Evolutionary conservation across 768 basidiomycete species (phyloP), one percentile per base, ranked within the genome.

Genomic region (Boletus rex-veris): DNA sequence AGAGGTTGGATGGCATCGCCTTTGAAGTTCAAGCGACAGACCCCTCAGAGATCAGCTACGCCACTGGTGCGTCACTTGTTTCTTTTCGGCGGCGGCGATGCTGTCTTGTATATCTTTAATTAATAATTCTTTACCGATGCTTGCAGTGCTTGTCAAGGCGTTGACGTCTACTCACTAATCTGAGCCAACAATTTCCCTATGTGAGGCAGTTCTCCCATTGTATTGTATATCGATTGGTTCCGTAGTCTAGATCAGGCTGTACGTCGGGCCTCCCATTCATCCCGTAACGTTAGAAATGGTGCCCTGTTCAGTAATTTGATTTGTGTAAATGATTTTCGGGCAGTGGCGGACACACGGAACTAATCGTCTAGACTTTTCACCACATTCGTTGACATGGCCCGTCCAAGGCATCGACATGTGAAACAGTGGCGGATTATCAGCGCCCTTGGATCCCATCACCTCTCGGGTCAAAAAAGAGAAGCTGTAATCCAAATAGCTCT

Each of bases 21-120:
- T 67, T 81, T 44, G 93, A 97, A 69, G 78, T 98, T 51, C 95
- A 98, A 71, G 94, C 83, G 52, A 94, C 89, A 41, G 92, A 92
- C 41, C 74, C 54, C 54, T 75, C 74, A 49, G 93, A 98, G 70
- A 79, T 97, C 59, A 77, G 82, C 24, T 75, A 83, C 63, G 84
- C 89, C 33, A 75, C 69, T 47, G 82, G 95, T 95, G 47, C 58
- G 85, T 74, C 50, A 1, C 16, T 16, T 16, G 5, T n/a, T 11
- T 15, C 19, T 8, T 16, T 16, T 14, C 15, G 37, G 37, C n/a
- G 37, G 14, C n/a, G 15, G 15, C 5, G n/a, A 38, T 38, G 15
- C 37, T 6, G 21, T 21, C 21, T 21, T 21, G 24, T 24, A 24
- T 38, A 7, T 16, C 14, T 38, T 51, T 19, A 45, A 28, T 28